Percentiles rank a stretch among this genome's conserved stretches.
phyloP scores from a whole-genome alignment of 352 stramenopile species.

The Stramenopiles sp. region DNA sequence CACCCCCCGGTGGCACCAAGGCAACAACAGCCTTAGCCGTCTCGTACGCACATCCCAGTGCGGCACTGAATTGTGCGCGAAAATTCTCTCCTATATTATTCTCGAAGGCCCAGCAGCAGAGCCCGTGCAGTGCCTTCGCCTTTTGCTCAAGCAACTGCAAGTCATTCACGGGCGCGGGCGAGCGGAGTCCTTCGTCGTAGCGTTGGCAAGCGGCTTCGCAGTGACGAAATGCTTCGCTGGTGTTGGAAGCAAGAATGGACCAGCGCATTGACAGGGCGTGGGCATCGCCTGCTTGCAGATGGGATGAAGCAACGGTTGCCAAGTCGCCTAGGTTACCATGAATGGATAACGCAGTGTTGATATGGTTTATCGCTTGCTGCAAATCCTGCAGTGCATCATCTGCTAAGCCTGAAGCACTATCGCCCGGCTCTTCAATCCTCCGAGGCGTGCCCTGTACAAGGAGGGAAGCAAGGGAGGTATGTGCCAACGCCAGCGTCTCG shows the following conservation, averaged over 20 bases:
- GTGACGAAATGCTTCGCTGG: background rate
- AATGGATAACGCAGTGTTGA: background rate
- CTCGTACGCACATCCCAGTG: background rate
- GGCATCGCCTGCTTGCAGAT: background rate
- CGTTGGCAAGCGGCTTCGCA: background rate
- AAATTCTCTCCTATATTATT: conserved; percentile 10
- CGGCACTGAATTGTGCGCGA: background rate
- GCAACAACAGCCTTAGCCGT: background rate
- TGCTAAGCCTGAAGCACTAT: background rate
- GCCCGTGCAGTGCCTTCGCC: background rate
- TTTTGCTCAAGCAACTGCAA: conserved; percentile 1
- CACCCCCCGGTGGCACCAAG: background rate
- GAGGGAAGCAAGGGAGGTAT: background rate
- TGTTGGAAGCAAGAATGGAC: background rate
- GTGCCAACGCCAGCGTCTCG: background rate
- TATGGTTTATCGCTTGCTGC: background rate
- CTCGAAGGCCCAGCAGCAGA: background rate
- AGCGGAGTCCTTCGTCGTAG: background rate
- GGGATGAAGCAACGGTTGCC: background rate
- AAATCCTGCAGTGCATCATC: background rate
- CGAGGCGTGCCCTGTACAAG: background rate
- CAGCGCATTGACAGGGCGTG: background rate
- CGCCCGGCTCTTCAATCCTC: background rate
- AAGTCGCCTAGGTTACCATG: background rate
- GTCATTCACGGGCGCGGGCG: background rate